Evolutionary conservation across 768 basidiomycete genomes (phyloP), one percentile per base, ranked within the genome.

Genomic region (Rhodosporidiobolus odoratus): DNA sequence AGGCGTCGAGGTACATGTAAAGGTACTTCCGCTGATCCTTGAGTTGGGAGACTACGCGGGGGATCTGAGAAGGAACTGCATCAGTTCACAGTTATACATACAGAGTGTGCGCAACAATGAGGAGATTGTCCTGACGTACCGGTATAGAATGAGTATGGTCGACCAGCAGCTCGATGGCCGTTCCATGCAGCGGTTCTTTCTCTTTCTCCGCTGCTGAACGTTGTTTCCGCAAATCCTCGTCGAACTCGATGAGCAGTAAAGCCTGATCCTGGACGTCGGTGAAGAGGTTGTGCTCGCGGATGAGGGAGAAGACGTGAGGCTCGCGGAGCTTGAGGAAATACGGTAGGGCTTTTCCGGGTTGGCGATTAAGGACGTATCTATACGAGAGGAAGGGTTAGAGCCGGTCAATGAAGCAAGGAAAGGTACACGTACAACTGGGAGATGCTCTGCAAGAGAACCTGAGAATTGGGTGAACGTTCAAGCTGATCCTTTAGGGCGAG

Each of bases 121-220:
- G 27, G 23, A n/a, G 35, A 40, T 35, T 40, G 32, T 25, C 3
- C 13, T 17, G 23, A 82, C 87, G 72, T 66, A 93, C 95, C 7
- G 94, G 92, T 77, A 99, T 97, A 21, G 95, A 95, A 78, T 98
- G 91, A 1, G 90, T 90, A 77, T 98, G 92, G 73, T 97, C 88
- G 23, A 97, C 93, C 35, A 99, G 84, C 64, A 99, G 77, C 40
- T 84, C 84, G 69, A 98, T 92, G 0, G 93, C 93, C 45, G 88
- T 85, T 43, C 91, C 90, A 66, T 87, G 81, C 65, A 70, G 74
- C 27, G 66, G 65, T 16, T 71, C 59, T 32, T 75, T 65, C 30
- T 59, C 65, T 43, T 73, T 75, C 48, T 77, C 53, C 47, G 74
- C 62, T 23, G 72, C 57, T 7, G 13, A 30, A 80, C 79, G 0